Base-by-base conservation (phyloP, 139 green algal genomes). In the Chlorella sp. region DNA sequence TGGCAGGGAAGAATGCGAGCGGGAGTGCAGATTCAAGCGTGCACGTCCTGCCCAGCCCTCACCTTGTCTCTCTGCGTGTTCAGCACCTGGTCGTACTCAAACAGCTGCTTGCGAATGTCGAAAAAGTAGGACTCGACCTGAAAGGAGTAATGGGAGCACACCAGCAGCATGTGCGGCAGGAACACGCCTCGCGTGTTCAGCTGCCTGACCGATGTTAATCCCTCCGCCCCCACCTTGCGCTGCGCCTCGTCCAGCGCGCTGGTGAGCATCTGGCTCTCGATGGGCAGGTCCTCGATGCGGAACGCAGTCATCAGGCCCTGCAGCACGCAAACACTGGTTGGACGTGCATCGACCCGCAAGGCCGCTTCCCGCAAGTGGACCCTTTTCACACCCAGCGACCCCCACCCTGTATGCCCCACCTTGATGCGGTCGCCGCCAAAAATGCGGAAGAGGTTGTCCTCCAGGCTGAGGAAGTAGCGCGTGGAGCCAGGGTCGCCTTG, bases 61-160 rank as follows among this genome's bases (percentile, higher is more conserved):
- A n/a, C n/a, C n/a, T n/a, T n/a, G n/a, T n/a, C n/a, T n/a, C n/a
- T n/a, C 90, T 99, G 96, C 12, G 90, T 97, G 91, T 99, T 99
- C 25, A 99, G 84, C 75, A 99, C 95, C 83, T 98, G 85, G 82
- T 98, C 95, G 77, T 98, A 98, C 71, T 98, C 95, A 69, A 98
- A 98, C 63, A 98, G 90, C 79, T 95, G 90, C 88, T 96, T 97
- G 69, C 96, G 89, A 73, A 97, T 97, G 87, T 99, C 96, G 76
- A 96, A 99, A 80, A 98, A 99, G 86, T 98, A 99, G 19, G 87
- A 85, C 88, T 99, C 95, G 15, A 96, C 83, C 73, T 81, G 73
- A 35, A 33, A 1, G 45, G 21, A 74, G 19, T 40, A 55, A 33
- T 65, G 58, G n/a, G n/a, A n/a, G 53, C 19, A n/a, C 14, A 33